Evolutionary conservation across 2,329 filamentous ascomycete genomes (phyloP).

Genomic region (Pseudohalonectria lignicola): DNA sequence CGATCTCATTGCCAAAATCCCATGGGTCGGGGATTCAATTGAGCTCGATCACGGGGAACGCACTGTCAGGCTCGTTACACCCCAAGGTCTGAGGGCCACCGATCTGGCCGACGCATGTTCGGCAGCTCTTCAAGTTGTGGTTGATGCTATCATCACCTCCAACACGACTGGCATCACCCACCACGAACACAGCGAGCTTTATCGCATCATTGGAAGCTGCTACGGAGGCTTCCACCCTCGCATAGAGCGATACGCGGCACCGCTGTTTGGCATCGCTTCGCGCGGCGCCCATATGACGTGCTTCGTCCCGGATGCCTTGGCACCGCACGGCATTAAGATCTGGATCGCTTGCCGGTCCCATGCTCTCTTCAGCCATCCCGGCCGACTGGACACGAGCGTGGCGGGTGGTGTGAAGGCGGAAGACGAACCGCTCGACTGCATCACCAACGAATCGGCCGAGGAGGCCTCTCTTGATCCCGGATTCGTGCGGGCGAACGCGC

Average conservation of each 20-base stretch:
- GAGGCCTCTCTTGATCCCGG: slow-evolving; percentile 56
- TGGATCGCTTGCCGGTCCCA: slow-evolving; percentile 57
- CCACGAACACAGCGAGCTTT: not conserved
- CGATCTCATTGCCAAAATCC: too few species aligned
- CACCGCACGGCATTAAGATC: slow-evolving; percentile 38
- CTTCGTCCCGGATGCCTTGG: too few species aligned
- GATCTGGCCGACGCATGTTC: too few species aligned
- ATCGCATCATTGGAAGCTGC: not conserved
- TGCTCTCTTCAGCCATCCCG: slow-evolving; percentile 57
- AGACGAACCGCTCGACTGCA: slow-evolving; percentile 50
- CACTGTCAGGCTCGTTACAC: too few species aligned
- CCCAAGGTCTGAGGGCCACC: too few species aligned
- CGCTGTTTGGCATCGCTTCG: slow-evolving; percentile 50
- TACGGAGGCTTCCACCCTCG: slow-evolving; percentile 6
- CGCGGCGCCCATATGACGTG: slow-evolving; percentile 52
- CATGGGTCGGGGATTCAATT: too few species aligned
- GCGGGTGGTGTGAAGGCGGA: slow-evolving; percentile 58
- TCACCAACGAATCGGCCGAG: slow-evolving; percentile 58
- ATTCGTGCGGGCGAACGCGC: slow-evolving; percentile 39
- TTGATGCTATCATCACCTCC: too few species aligned
- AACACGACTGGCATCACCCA: not conserved
- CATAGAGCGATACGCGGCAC: slow-evolving; percentile 32
- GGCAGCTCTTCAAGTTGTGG: too few species aligned
- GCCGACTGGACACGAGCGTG: slow-evolving; percentile 64
- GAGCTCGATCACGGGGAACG: too few species aligned